A percentile compares a stretch with the other conserved stretches of the same genome.
phyloP scores from a whole-genome alignment of 495 filamentous ascomycete genomes.

The Neurospora sp. region DNA sequence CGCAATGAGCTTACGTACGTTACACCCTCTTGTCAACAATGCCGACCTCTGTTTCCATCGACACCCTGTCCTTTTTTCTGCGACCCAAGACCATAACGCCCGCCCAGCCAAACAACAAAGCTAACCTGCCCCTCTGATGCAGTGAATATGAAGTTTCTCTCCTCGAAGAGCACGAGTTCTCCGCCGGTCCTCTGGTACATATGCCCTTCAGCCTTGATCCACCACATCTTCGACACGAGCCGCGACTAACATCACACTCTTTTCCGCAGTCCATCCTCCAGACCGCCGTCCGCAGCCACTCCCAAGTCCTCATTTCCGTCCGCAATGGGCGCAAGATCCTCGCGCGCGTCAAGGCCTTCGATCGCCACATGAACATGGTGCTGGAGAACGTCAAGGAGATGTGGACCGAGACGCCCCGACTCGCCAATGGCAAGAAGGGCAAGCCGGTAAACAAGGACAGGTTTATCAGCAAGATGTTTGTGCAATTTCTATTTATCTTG shows the following conservation, averaged over 20 bases:
- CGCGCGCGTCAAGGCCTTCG: slow-evolving; percentile 40
- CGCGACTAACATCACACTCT: neutral
- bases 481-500: slow-evolving; percentile 2
- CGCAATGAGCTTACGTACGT: slow-evolving; percentile 72
- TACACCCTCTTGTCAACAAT: neutral
- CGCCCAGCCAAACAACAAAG: neutral
- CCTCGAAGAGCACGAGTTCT: slow-evolving; percentile 86
- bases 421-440: slow-evolving; percentile 68
- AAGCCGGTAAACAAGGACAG: slow-evolving; percentile 93
- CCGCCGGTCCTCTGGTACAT: slow-evolving; percentile 40
- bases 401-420: slow-evolving; percentile 91
- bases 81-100: neutral
- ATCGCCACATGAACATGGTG: slow-evolving; percentile 29
- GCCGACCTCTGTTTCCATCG: neutral
- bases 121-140: neutral
- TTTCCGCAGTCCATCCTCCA: slow-evolving; percentile 63
- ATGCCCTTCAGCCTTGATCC: slow-evolving; percentile 37
- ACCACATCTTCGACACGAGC: neutral
- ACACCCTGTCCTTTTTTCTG: neutral
- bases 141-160: slow-evolving; percentile 85
- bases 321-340: slow-evolving; percentile 52
- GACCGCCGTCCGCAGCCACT: slow-evolving; percentile 74
- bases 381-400: slow-evolving; percentile 68
- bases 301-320: slow-evolving; percentile 76
- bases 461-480: slow-evolving; percentile 97